These are phyloP conservation scores for Plectranthus barbatus DNA, from an alignment of 257 asterid genomes.

Conservation along the genomic window DNA sequence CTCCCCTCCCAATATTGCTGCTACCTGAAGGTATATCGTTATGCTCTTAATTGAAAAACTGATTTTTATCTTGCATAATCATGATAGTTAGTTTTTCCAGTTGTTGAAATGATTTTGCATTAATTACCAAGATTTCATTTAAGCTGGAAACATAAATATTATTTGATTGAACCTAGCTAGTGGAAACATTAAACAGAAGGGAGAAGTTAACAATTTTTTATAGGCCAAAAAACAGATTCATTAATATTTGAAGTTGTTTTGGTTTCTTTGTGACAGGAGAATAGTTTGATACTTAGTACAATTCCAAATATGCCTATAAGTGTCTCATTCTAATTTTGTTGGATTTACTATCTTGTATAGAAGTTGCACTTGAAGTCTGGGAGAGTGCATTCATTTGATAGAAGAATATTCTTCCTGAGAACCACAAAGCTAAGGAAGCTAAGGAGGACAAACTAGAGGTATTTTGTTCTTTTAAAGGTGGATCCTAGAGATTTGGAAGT, in stretches of 20 bases:
- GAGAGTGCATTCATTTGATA: constrained; percentile 50
- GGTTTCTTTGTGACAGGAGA: neutral
- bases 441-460: constrained; percentile 66
- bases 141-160: too few relatives aligned
- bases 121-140: neutral
- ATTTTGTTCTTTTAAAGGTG: too few relatives aligned
- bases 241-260: neutral
- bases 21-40: neutral
- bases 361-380: constrained; percentile 59
- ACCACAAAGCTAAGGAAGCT: constrained; percentile 48
- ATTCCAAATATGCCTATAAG: neutral
- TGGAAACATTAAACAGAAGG: too few relatives aligned
- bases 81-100: too few relatives aligned
- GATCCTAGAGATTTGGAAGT: too few relatives aligned
- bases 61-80: neutral
- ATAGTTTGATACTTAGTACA: too few relatives aligned
- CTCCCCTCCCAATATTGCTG: neutral
- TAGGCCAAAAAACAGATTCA: neutral
- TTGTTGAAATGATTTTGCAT: neutral
- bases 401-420: constrained; percentile 45
- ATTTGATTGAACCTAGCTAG: neutral
- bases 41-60: too few relatives aligned
- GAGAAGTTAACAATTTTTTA: too few relatives aligned
- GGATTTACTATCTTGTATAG: constrained; percentile 48
- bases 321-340: neutral